Evolutionary conservation across 805 yeast genomes (phyloP), one percentile per base, ranked within the genome.

Genomic region (Myxozyma sirexii): DNA sequence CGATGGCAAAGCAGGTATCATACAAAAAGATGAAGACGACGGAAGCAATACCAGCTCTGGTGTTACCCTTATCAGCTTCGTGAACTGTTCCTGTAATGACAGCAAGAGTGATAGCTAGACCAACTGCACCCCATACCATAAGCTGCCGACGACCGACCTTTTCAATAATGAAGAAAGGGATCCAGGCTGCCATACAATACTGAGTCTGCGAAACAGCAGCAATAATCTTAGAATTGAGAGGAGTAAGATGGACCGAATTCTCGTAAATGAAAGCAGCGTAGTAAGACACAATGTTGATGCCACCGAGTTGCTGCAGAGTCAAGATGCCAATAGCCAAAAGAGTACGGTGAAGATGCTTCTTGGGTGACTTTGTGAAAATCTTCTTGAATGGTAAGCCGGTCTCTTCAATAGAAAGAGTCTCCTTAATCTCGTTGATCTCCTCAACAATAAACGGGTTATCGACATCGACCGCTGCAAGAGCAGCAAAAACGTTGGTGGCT

Each of bases 211-310:
- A 69, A 33, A 73, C 71, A 21, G 79, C 83, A 24, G 82, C 82
- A 45, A 81, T 69, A 7, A 77, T 70, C 54, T 77, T 73, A 5
- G 83, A 72, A 26, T 71, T 68, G 31, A 77, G 67, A 0, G 81
- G 72, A 8, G 75, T 53, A 76, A 82, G 76, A 19, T 80, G 79
- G 60, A 81, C 76, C 59, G 78, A 79, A 35, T 75, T 71, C 59
- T 77, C 79, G 64, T 80, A 82, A 49, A 83, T 81, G 68, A 80
- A 75, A 3, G 85, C 84, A 0, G 86, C 85, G 64, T 83, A 84
- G 68, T 82, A 83, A 0, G 83, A 77, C 41, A 84, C 80, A 54
- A 83, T 76, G 67, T 84, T 84, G 65, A 83, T 83, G 23, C 87
- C 87, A 58, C 74, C 73, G 56, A 82, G 75, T 63, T 80, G 84